Evolutionary conservation across 31 red algal species (phyloP).

Genomic region (Porphyra umbilicalis): DNA sequence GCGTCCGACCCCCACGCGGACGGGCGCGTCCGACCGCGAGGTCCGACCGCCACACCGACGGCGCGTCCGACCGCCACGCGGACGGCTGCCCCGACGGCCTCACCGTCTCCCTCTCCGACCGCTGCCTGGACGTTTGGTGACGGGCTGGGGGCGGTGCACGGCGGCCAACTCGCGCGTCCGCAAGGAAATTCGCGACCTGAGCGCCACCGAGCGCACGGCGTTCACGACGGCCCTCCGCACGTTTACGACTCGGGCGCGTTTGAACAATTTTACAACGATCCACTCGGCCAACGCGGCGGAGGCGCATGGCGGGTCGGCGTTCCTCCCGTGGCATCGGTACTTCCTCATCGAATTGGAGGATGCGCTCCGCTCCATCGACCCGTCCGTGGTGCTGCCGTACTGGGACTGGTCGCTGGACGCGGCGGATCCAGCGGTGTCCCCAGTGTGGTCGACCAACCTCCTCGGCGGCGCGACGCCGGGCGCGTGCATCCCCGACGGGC

Average conservation of each 20-base stretch:
- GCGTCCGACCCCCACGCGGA: too few relatives aligned
- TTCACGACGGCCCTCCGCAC: neutral
- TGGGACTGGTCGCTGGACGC: constrained; percentile 60
- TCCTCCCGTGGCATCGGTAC: constrained; percentile 62
- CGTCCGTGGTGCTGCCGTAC: constrained; percentile 43
- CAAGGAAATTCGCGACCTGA: neutral
- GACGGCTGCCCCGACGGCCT: too few relatives aligned
- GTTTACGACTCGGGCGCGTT: too few relatives aligned
- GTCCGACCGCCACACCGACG: too few relatives aligned
- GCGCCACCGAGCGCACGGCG: neutral
- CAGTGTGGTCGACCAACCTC: constrained; percentile 15
- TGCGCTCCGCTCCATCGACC: constrained; percentile 41
- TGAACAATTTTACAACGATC: constrained; percentile 32
- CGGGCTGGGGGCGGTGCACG: too few relatives aligned
- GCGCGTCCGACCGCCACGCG: too few relatives aligned
- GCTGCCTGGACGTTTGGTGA: too few relatives aligned
- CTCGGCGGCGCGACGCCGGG: neutral
- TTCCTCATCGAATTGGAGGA: constrained; percentile 48
- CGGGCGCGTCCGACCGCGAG: too few relatives aligned
- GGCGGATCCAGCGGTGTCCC: constrained; percentile 25
- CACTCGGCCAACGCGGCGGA: constrained; percentile 19
- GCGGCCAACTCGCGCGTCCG: neutral
- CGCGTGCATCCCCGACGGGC: constrained; percentile 5
- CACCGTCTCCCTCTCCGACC: too few relatives aligned
- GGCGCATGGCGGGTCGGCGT: constrained; percentile 49